Percentiles rank a stretch among this genome's conserved stretches.
Conservation (phyloP, 1,284 basidiomycete genomes). For the Fomes fomentarius region DNA sequence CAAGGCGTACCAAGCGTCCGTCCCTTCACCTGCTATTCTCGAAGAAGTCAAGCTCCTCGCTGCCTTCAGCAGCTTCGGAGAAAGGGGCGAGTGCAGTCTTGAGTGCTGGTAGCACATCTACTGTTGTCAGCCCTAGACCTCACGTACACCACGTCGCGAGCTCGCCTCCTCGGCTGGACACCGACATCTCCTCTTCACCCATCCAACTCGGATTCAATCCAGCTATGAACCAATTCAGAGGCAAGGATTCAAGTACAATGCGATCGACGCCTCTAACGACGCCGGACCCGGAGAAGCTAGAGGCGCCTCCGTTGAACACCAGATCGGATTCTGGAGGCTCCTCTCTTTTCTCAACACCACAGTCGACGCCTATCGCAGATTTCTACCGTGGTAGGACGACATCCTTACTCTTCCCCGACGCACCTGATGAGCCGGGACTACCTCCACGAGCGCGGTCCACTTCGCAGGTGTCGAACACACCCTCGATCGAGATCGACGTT, state of each 20-base stretch:
- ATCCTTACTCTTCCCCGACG: slow-evolving; percentile 38
- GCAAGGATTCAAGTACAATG: slow-evolving; percentile 4
- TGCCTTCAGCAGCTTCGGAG: slow-evolving; percentile 21
- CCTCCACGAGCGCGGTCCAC: slow-evolving; percentile 19
- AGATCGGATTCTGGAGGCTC: slow-evolving; percentile 31
- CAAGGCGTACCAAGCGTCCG: slow-evolving; percentile 38
- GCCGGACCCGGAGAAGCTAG: slow-evolving; percentile 2
- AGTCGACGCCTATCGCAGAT: slow-evolving; percentile 53
- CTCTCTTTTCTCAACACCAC: slow-evolving; percentile 33
- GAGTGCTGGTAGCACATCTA: slow-evolving; percentile 9
- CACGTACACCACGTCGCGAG: slow-evolving; percentile 38
- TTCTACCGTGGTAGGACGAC: slow-evolving; percentile 39
- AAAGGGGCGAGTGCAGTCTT: no score
- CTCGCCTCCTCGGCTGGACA: slow-evolving; percentile 53
- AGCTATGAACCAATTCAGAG: slow-evolving; percentile 6
- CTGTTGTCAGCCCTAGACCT: slow-evolving; percentile 39
- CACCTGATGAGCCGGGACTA: slow-evolving; percentile 29
- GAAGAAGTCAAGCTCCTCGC: slow-evolving; percentile 37
- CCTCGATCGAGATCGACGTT: slow-evolving; percentile 30
- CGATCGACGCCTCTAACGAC: slow-evolving; percentile 12
- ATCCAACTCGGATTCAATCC: slow-evolving; percentile 46
- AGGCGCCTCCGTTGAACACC: slow-evolving; percentile 14
- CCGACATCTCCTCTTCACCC: slow-evolving; percentile 50
- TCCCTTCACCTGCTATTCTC: slow-evolving; percentile 41
- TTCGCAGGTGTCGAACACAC: slow-evolving; percentile 29